Base-by-base conservation (phyloP, 495 filamentous ascomycete species). In the Hypoxylon rickii region DNA sequence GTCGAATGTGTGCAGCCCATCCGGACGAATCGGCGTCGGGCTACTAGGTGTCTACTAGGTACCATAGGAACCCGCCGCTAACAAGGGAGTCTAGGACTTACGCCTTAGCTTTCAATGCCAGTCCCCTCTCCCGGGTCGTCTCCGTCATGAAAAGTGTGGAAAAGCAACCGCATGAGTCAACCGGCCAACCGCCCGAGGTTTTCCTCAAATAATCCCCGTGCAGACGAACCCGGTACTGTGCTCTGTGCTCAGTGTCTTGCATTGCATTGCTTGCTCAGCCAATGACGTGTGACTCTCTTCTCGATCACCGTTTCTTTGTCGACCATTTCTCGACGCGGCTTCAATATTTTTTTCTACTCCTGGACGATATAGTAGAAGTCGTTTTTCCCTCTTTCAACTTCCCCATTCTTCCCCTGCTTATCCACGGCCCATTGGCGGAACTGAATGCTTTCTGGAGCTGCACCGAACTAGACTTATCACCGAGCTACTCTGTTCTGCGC, bases 131-230 rank as follows among this genome's bases (percentile, higher is more conserved):
- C 53, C 46, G 45, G 40, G 36, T 47, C 45, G 39, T 18, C 49
- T 54, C 41, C 51, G 51, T 56, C 47, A 42, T 53, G 41, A 38
- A 26, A 41, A 16, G 7, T 6, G 11, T 4, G 24, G 24, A 29
- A 29, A 29, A 29, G n/a, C n/a, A n/a, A n/a, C n/a, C n/a, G n/a
- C n/a, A 55, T 63, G 59, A 63, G 59, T 63, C 59, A 63, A 63
- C 44, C 58, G 53, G 59, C 48, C 24, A 62, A 43, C 47, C 31
- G 46, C 15, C 15, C 19, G 33, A 33, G 44, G 36, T 19, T 5
- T 18, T 51, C 43, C 8, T 22, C 40, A 17, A 49, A 38, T 11
- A 39, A 61, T n/a, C n/a, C 32, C 57, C 24, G 7, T 34, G 40
- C 36, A 45, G 34, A 42, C 19, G 34, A 20, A 32, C 3, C 11